Evolutionary conservation across 2,329 filamentous ascomycete species (phyloP).

Genomic region (Ophiostoma australiae): DNA sequence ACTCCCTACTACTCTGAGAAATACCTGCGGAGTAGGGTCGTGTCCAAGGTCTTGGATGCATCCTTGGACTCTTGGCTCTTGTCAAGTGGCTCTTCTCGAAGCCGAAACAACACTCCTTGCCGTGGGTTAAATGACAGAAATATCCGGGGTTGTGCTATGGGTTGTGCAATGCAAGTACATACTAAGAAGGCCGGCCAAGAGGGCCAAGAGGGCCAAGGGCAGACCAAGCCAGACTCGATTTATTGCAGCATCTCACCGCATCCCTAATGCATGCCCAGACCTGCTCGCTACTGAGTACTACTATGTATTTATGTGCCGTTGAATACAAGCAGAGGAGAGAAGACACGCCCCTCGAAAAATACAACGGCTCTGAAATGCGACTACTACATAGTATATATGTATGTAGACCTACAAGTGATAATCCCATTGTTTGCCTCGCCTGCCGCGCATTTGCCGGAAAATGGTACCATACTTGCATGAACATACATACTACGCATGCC

Average conservation of each 20-base stretch:
- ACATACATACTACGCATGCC: too few relatives aligned
- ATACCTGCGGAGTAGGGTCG: not conserved
- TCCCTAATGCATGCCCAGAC: not conserved
- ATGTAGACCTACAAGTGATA: not conserved
- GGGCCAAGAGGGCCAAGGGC: not conserved
- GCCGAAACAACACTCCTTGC: not conserved
- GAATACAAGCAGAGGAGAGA: not conserved
- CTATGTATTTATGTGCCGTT: not conserved
- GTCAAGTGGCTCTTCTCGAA: not conserved
- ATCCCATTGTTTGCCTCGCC: not conserved
- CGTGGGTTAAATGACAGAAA: not conserved
- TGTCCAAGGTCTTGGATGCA: not conserved
- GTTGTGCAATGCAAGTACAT: too few relatives aligned
- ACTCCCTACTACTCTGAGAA: not conserved
- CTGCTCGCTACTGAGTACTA: not conserved
- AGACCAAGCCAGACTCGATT: not conserved
- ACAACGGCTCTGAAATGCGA: too few relatives aligned
- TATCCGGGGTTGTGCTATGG: not conserved
- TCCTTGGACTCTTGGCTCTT: constrained; percentile 5
- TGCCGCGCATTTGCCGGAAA: not conserved
- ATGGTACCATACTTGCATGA: not conserved
- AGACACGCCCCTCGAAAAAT: not conserved
- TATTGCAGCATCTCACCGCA: not conserved
- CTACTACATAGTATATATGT: too few relatives aligned
- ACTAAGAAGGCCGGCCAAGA: not conserved